Evolutionary conservation across 1,284 basidiomycete genomes (phyloP).

Genomic region (Heterobasidion parviporum): DNA sequence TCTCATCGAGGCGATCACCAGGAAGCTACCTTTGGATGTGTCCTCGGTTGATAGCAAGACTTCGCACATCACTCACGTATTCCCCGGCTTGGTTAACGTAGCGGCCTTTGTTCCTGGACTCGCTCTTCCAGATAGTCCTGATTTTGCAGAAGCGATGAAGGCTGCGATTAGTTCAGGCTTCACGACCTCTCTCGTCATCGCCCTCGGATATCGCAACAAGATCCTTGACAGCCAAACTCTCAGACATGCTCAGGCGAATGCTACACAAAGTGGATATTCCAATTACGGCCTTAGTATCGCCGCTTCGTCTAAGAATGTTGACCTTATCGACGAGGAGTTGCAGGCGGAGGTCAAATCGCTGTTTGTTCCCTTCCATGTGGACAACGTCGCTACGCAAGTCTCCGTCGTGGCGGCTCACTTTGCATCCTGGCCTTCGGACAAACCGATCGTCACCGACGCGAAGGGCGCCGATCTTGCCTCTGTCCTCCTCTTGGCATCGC

Average conservation of each 20-base stretch:
- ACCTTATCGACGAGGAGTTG: constrained; percentile 65
- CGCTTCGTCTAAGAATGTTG: constrained; percentile 65
- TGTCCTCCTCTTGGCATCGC: constrained; percentile 85
- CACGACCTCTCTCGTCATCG: constrained; percentile 75
- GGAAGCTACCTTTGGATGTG: constrained; percentile 82
- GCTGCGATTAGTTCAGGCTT: constrained; percentile 86
- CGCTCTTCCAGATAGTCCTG: constrained; percentile 48
- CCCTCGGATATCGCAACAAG: constrained; percentile 52
- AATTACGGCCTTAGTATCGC: constrained; percentile 83
- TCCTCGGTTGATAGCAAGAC: constrained; percentile 93
- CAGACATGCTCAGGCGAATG: constrained; percentile 60
- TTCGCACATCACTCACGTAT: constrained; percentile 82
- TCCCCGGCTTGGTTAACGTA: constrained; percentile 91
- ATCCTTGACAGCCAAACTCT: constrained; percentile 68
- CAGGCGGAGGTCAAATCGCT: constrained; percentile 76
- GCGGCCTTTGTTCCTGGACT: constrained; percentile 83
- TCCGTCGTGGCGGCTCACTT: constrained; percentile 81
- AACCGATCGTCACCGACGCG: constrained; percentile 92
- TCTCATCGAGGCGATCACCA: constrained; percentile 90
- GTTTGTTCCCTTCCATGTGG: constrained; percentile 74
- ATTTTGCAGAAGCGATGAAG: constrained; percentile 64
- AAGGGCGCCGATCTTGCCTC: constrained; percentile 91
- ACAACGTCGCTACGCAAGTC: constrained; percentile 39
- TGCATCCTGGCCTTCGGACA: constrained; percentile 85
- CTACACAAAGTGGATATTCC: constrained; percentile 62